These are phyloP conservation scores for Ormosia semicastrata DNA, from an alignment of 306 rosid genomes.

Conservation along the genomic window DNA sequence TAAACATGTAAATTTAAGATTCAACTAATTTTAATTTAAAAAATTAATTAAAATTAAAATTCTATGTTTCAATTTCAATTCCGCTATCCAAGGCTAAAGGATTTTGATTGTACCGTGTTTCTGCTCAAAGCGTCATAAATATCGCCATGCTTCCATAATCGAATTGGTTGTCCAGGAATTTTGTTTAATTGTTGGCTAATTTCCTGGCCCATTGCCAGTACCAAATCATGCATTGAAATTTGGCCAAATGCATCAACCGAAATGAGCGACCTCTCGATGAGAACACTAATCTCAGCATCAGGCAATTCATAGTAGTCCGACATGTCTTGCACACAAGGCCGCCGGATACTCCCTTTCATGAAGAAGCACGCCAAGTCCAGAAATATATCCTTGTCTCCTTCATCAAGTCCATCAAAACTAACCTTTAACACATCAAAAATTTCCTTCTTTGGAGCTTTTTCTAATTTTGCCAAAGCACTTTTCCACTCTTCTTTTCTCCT, in stretches of 20 bases:
- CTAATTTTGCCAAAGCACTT: neutral
- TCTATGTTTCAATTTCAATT: no score
- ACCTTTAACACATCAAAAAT: neutral
- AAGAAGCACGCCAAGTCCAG: neutral
- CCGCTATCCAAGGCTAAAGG: no score
- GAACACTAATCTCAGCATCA: neutral
- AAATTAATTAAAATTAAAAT: no score
- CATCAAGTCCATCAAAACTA: slow-evolving; percentile 12
- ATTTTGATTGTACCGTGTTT: neutral
- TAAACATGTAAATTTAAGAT: no score
- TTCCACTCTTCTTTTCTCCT: slow-evolving; percentile 3
- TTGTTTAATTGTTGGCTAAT: neutral
- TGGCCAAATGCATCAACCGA: fast-evolving
- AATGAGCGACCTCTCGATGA: neutral
- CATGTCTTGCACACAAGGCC: no score
- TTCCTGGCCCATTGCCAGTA: neutral
- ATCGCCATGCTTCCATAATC: slow-evolving; percentile 10
- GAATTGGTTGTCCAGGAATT: neutral
- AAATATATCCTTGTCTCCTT: neutral
- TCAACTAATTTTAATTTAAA: no score
- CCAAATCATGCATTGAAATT: slow-evolving; percentile 20
- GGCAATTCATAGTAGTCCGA: neutral
- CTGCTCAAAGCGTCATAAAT: neutral
- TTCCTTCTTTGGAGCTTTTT: neutral
- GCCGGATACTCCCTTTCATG: no score